Evolutionary conservation across 139 green algal species (phyloP).

Genomic region (Desmodesmus armatus): DNA sequence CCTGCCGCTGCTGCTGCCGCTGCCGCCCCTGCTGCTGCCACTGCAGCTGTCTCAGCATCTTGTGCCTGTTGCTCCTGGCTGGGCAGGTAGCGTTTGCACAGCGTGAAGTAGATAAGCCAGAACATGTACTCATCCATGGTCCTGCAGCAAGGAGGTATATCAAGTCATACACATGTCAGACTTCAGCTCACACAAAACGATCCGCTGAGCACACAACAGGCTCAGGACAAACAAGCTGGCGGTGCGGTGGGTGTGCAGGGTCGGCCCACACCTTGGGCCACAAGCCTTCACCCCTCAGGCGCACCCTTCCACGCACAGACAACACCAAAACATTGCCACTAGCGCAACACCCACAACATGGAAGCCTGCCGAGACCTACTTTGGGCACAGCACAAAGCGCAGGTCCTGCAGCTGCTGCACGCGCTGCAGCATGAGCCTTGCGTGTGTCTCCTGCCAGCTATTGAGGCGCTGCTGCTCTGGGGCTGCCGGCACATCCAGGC

Average conservation of each 20-base stretch:
- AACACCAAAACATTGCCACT: no score
- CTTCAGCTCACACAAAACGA: no score
- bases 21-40: not conserved
- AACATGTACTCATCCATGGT: slow-evolving; percentile 84
- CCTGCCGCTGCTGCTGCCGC: slow-evolving; percentile 27
- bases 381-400: slow-evolving; percentile 85
- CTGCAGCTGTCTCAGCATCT: slow-evolving; percentile 1
- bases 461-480: slow-evolving; percentile 52
- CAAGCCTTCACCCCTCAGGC: no score
- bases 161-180: not conserved
- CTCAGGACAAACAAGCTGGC: no score
- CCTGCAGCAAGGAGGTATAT: slow-evolving; percentile 18
- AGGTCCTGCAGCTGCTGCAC: slow-evolving; percentile 85
- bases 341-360: no score
- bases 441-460: slow-evolving; percentile 81
- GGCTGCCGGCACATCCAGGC: slow-evolving; percentile 15
- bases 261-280: no score
- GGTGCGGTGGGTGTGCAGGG: no score
- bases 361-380: slow-evolving; percentile 6
- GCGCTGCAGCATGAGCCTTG: slow-evolving; percentile 68
- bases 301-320: no score
- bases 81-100: slow-evolving; percentile 60
- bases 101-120: slow-evolving; percentile 87
- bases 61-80: not conserved
- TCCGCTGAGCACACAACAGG: not conserved